Percentiles rank a stretch among this genome's conserved stretches.
Conservation (phyloP, 2,329 filamentous ascomycete species). For the Camillea tinctor region DNA sequence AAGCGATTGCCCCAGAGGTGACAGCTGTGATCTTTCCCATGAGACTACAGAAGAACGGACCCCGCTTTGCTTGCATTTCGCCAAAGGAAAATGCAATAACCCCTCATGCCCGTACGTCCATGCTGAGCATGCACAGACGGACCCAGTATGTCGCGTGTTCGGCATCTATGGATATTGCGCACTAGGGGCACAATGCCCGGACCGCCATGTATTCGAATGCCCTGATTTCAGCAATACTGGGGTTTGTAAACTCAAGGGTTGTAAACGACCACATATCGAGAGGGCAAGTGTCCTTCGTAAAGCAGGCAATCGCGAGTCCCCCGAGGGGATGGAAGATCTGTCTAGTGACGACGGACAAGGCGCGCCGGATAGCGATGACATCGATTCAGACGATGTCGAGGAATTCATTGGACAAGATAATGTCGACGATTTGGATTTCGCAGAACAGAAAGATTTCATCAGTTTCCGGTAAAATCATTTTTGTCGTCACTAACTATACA, state of each 20-base stretch:
- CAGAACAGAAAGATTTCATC: constrained; percentile 61
- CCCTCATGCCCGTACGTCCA: constrained; percentile 84
- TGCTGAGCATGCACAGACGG: constrained; percentile 71
- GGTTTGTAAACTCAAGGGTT: constrained; percentile 75
- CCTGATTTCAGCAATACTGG: constrained; percentile 93
- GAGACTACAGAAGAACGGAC: constrained; percentile 79
- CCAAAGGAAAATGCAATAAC: constrained; percentile 87
- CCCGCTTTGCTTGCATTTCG: constrained; percentile 85
- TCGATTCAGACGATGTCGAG: constrained; percentile 73
- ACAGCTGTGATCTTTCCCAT: constrained; percentile 88
- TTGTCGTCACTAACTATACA: constrained; percentile 22
- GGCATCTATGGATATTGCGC: constrained; percentile 86
- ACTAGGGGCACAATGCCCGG: constrained; percentile 71
- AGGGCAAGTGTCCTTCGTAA: constrained; percentile 77
- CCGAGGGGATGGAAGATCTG: constrained; percentile 62
- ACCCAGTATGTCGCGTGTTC: constrained; percentile 81
- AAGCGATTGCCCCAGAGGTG: constrained; percentile 72
- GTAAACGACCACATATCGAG: constrained; percentile 84
- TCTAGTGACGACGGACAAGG: constrained; percentile 76
- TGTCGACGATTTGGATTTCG: constrained; percentile 53
- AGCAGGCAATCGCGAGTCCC: constrained; percentile 48
- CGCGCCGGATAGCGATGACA: constrained; percentile 69
- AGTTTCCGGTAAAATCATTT: constrained; percentile 38
- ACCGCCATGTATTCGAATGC: constrained; percentile 90
- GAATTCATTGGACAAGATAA: constrained; percentile 60